These are phyloP conservation scores for Hordeum vulgare DNA, from an alignment of 176 grass and related monocot species.

Conservation along the genomic window DNA sequence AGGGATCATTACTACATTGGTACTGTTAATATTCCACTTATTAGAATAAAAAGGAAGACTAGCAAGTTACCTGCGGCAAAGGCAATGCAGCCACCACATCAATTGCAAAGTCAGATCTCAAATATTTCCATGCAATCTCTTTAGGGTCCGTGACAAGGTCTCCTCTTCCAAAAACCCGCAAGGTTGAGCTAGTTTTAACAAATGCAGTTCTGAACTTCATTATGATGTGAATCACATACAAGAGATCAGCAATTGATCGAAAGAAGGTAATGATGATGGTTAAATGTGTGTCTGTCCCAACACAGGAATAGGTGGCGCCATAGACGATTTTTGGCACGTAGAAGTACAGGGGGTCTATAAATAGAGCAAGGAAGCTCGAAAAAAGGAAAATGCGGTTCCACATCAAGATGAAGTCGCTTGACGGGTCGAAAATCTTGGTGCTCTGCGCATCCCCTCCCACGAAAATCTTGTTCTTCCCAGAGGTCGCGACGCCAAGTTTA, in stretches of 20 bases:
- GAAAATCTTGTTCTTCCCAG: slow-evolving; percentile 50
- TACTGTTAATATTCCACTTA: background rate
- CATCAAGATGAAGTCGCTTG: slow-evolving; percentile 62
- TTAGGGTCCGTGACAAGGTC: slow-evolving; percentile 78
- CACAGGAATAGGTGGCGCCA: slow-evolving; percentile 15
- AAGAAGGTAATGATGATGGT: slow-evolving; percentile 63
- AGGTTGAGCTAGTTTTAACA: slow-evolving; percentile 51
- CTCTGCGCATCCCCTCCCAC: slow-evolving; percentile 41
- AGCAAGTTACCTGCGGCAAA: slow-evolving; percentile 77
- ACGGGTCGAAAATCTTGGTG: slow-evolving; percentile 62
- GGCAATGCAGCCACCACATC: slow-evolving; percentile 81
- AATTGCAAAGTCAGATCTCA: slow-evolving; percentile 72
- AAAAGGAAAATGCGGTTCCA: slow-evolving; percentile 83
- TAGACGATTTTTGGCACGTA: slow-evolving; percentile 67
- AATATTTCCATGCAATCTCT: slow-evolving; percentile 76
- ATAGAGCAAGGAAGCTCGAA: slow-evolving; percentile 67
- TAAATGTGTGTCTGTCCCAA: slow-evolving; percentile 49
- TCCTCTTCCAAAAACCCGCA: slow-evolving; percentile 81
- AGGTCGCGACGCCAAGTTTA: slow-evolving; percentile 26
- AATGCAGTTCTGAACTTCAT: slow-evolving; percentile 92
- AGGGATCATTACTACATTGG: background rate
- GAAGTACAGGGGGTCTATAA: slow-evolving; percentile 92
- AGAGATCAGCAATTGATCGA: slow-evolving; percentile 62
- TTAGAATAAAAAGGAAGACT: background rate
- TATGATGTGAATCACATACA: slow-evolving; percentile 72